Evolutionary conservation across 441 rosid species (phyloP), one percentile per base, ranked within the genome.

Genomic region (Brassica hybrid): DNA sequence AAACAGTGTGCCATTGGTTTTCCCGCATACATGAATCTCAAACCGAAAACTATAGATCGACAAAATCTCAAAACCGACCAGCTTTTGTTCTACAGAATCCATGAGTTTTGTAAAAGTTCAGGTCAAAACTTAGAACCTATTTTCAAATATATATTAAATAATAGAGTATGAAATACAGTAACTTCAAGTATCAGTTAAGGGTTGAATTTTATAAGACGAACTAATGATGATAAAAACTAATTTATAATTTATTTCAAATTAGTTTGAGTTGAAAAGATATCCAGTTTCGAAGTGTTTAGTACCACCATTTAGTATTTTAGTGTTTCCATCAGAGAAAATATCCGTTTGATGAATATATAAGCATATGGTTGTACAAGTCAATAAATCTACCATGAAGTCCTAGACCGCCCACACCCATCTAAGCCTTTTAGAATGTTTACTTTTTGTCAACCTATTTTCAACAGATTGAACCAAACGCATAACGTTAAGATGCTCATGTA

Each of bases 211-310:
- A 1, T 50, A 14, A 68, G 61, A 27, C 25, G 7, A 6, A 32
- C 18, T 14, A 67, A 2, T 68, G 72, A 69, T 69, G 50, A 34
- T 17, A 54, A 10, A 52, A 68, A 48, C 6, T 48, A n/a, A n/a
- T 5, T 13, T 3, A 52, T 19, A 56, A 70, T 12, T 21, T 56
- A 18, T 43, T 69, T 54, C 48, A 69, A 13, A 30, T 30, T 17
- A 25, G 14, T 27, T 52, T 54, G 61, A 68, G 11, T 16, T 27
- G 61, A 54, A 43, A 10, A 11, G 7, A 69, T 54, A 43, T 17
- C 9, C 9, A 67, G 41, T 67, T 67, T 5, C 18, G 13, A n/a
- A 61, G 38, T 13, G 4, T 27, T 25, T 17, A 21, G 16, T 21
- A 66, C 34, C 57, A 66, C 54, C 17, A n/a, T 48, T 13, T 43